Base-by-base conservation (phyloP, 2,329 filamentous ascomycete species). In the Microdochium bolleyi region DNA sequence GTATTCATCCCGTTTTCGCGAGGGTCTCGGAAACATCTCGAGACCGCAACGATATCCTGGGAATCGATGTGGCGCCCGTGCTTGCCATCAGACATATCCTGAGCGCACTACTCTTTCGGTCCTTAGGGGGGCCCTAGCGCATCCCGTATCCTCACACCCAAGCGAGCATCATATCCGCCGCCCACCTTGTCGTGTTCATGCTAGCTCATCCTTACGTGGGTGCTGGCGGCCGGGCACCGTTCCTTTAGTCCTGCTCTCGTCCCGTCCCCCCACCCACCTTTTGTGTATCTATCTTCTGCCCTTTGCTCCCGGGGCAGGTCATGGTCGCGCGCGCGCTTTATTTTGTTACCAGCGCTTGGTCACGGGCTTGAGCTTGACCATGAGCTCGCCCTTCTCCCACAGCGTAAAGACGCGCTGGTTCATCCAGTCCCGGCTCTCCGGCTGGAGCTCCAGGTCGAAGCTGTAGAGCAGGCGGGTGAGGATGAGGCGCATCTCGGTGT, bases 401-500 rank as follows among this genome's bases (percentile, higher is more conserved):
- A 74, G 56, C 5, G 67, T 56, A 50, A 62, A 73, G n/a, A 66
- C 61, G 49, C 62, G 64, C 56, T 76, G 73, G 7, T 63, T 59
- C 8, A 71, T 57, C 74, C 74, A 77, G 27, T 64, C 55, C 3
- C 57, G 30, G 30, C 64, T 64, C n/a, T 70, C 65, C 5, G 71
- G 61, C 1, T 64, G 65, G 25, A 77, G 61, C 38, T 62, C 59
- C 54, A 78, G 53, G 53, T 80, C 76, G 57, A 78, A 80, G 49
- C 73, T 74, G 61, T 68, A 79, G 1, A 80, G 56, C 4, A 80
- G 57, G 2, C 69, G 70, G 0, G 73, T 70, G 7, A 80, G 59
- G 37, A 79, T 73, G 4, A 77, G 60, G 3, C 76, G 67, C 68
- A 79, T 75, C 58, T 80, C 76, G 21, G 72, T 66, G 50, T 75